Conservation (phyloP, 768 basidiomycete genomes). For the Rubroboletus pulcherrimus region DNA sequence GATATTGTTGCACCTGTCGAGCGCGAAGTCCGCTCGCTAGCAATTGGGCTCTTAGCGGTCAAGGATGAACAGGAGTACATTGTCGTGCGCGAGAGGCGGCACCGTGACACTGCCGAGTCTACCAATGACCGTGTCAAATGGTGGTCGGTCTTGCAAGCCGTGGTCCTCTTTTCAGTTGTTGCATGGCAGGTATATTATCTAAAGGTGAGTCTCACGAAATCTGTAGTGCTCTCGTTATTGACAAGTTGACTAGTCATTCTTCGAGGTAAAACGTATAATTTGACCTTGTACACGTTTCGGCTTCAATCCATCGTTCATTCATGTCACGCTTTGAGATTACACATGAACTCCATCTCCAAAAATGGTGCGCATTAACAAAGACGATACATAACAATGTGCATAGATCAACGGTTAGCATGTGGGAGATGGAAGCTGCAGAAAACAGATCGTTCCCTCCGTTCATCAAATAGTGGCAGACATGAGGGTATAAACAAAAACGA, state of each 20-base stretch:
- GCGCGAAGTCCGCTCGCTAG: slow-evolving; percentile 84
- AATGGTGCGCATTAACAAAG: slow-evolving; percentile 11
- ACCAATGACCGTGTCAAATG: slow-evolving; percentile 96
- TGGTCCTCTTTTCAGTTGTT: slow-evolving; percentile 85
- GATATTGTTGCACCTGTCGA: slow-evolving; percentile 94
- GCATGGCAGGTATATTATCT: slow-evolving; percentile 98
- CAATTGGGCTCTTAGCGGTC: slow-evolving; percentile 77
- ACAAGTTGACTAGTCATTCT: slow-evolving; percentile 59
- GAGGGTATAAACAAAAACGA: slow-evolving; percentile 21
- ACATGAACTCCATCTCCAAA: not conserved
- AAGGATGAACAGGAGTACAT: slow-evolving; percentile 99
- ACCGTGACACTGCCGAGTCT: slow-evolving; percentile 91
- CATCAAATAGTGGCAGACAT: slow-evolving; percentile 5
- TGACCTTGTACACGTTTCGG: slow-evolving; percentile 32
- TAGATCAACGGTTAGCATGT: slow-evolving; percentile 29
- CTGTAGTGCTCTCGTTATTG: not conserved
- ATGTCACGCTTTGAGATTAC: not conserved
- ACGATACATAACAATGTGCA: slow-evolving; percentile 22
- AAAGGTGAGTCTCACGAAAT: slow-evolving; percentile 49
- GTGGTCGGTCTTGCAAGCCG: slow-evolving; percentile 93
- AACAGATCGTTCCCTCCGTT: slow-evolving; percentile 5
- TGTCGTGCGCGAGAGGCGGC: slow-evolving; percentile 86
- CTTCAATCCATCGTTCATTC: not conserved
- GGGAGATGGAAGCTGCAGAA: not conserved
- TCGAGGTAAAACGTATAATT: slow-evolving; percentile 88